Conservation (phyloP, 2,329 filamentous ascomycete species). For the Sphaerostilbella broomeana region DNA sequence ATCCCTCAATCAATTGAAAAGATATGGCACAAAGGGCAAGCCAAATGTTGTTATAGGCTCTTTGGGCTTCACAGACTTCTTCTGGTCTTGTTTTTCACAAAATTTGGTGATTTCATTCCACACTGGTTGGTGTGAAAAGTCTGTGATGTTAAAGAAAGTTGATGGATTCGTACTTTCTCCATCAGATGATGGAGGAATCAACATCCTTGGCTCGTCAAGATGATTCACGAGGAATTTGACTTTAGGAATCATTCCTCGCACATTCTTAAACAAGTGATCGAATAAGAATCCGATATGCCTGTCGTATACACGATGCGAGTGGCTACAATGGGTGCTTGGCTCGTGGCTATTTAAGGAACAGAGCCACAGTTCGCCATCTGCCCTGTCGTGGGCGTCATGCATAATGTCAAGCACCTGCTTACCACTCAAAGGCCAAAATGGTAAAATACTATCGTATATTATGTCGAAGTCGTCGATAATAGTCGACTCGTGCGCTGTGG, state of each 20-base stretch:
- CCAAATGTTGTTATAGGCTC: conserved; percentile 17
- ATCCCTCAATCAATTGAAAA: conserved; percentile 32
- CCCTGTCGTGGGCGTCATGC: conserved; percentile 17
- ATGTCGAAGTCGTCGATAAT: conserved; percentile 66
- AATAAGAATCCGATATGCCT: conserved; percentile 28
- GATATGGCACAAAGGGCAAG: conserved; percentile 36
- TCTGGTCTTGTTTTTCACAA: conserved; percentile 18
- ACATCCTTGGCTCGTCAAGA: conserved; percentile 41
- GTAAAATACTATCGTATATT: conserved; percentile 33
- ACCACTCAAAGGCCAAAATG: conserved; percentile 35
- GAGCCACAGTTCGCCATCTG: conserved; percentile 30
- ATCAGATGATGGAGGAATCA: conserved; percentile 22
- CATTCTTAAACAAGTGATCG: conserved; percentile 22
- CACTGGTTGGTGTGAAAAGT: conserved; percentile 22
- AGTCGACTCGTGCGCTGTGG: conserved; percentile 51
- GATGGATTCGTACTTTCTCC: background rate
- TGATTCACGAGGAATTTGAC: conserved; percentile 40
- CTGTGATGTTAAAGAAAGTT: conserved; percentile 16
- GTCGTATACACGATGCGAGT: conserved; percentile 28
- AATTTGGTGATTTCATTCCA: conserved; percentile 28
- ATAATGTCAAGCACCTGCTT: conserved; percentile 26
- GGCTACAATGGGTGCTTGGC: conserved; percentile 26
- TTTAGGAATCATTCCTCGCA: conserved; percentile 27
- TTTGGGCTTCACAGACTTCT: background rate
- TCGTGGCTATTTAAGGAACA: conserved; percentile 26